Conservation (phyloP, 768 basidiomycete species). For the Antrodiella citrinella region DNA sequence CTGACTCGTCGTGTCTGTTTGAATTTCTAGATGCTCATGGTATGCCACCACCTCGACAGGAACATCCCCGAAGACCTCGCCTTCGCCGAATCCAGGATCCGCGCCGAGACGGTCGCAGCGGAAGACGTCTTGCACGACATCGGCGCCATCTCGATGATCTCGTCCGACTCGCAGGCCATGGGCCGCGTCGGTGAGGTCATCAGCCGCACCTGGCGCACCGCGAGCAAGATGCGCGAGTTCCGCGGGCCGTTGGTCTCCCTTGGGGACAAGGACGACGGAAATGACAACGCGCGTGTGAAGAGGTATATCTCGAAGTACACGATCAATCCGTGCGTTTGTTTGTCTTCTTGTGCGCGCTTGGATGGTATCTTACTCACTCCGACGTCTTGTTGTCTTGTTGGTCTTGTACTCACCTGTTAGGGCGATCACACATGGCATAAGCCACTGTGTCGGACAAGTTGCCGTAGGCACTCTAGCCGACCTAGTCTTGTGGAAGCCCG, state of each 20-base stretch:
- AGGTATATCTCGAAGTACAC: constrained; percentile 96
- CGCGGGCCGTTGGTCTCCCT: constrained; percentile 63
- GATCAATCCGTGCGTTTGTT: constrained; percentile 75
- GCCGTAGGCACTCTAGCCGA: constrained; percentile 82
- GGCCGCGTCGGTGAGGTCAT: constrained; percentile 94
- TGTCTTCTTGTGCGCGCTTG: not conserved
- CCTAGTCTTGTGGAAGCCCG: constrained; percentile 92
- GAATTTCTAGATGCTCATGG: constrained; percentile 86
- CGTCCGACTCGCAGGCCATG: constrained; percentile 97
- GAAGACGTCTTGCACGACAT: constrained; percentile 91
- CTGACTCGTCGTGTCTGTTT: not conserved
- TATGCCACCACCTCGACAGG: constrained; percentile 94
- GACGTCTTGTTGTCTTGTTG: not conserved
- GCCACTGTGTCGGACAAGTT: constrained; percentile 79
- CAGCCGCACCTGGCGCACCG: constrained; percentile 91
- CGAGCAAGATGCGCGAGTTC: constrained; percentile 84
- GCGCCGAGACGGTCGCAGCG: constrained; percentile 94
- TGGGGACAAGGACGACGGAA: constrained; percentile 54
- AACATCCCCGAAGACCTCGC: constrained; percentile 89
- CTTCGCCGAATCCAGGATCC: constrained; percentile 95
- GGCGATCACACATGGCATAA: constrained; percentile 91
- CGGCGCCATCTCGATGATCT: constrained; percentile 96
- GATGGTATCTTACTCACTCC: constrained; percentile 2
- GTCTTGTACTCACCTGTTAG: constrained; percentile 28
- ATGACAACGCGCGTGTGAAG: constrained; percentile 88